phyloP scores from a whole-genome alignment of 192 early-diverging fungal genomes.

The Linnemannia hyalina region DNA sequence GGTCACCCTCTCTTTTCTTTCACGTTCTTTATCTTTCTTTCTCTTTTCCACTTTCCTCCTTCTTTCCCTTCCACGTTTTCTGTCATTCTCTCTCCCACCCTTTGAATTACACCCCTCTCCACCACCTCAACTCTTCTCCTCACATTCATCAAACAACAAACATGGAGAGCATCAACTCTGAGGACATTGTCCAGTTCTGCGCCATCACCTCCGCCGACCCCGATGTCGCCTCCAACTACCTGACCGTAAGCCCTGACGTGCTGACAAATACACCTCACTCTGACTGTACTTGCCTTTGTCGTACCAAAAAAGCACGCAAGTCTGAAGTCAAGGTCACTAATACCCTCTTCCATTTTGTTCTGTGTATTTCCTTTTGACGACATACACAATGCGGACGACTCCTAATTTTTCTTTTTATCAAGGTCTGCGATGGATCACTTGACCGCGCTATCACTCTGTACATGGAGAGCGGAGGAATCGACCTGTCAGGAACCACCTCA shows the following conservation, averaged over 20 bases:
- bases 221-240: constrained; percentile 76
- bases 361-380: neutral
- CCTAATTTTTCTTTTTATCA: neutral
- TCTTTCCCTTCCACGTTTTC: neutral
- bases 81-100: neutral
- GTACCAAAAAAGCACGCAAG: neutral
- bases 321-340: neutral
- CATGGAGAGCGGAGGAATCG: constrained; percentile 81
- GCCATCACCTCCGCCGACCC: constrained; percentile 80
- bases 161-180: constrained; percentile 35
- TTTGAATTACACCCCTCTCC: neutral
- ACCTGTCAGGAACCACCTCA: constrained; percentile 43
- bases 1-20: neutral
- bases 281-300: neutral
- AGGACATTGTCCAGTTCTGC: constrained; percentile 70
- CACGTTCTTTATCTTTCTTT: neutral
- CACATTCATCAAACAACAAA: neutral
- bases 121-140: neutral
- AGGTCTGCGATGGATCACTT: constrained; percentile 83
- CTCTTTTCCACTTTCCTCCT: neutral
- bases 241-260: constrained; percentile 65
- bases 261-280: neutral
- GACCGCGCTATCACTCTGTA: constrained; percentile 87
- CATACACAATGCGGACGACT: neutral
- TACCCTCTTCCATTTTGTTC: neutral